Percentiles rank a stretch among this genome's conserved stretches.
Conservation (phyloP, 2,329 filamentous ascomycete genomes). For the Claviceps maximensis region DNA sequence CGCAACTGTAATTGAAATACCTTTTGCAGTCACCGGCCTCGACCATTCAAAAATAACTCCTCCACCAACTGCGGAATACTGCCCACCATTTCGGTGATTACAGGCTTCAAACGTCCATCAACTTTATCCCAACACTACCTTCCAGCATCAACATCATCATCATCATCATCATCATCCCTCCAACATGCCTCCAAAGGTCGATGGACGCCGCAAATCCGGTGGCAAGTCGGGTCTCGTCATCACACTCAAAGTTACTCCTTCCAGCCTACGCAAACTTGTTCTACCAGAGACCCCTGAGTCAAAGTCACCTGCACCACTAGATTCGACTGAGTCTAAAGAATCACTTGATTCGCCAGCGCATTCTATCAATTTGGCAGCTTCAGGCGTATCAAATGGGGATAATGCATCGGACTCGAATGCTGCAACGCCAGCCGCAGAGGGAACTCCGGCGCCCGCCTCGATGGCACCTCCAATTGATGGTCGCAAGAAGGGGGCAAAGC, state of each 20-base stretch:
- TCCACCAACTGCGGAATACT: neutral
- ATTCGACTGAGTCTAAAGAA: slow-evolving; percentile 21
- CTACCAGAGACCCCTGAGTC: slow-evolving; percentile 30
- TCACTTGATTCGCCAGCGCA: slow-evolving; percentile 32
- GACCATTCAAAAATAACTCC: neutral
- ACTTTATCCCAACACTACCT: neutral
- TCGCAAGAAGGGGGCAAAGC: slow-evolving; percentile 60
- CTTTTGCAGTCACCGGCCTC: neutral
- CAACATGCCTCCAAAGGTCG: slow-evolving; percentile 22
- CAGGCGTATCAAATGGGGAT: slow-evolving; percentile 35
- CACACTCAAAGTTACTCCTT: slow-evolving; percentile 38
- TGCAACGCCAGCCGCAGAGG: slow-evolving; percentile 42
- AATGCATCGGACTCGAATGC: slow-evolving; percentile 46
- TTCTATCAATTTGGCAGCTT: slow-evolving; percentile 25
- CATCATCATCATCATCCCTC: neutral
- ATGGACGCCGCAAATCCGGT: slow-evolving; percentile 26
- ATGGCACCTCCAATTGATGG: slow-evolving; percentile 50
- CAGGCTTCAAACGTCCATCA: neutral
- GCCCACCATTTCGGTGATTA: neutral
- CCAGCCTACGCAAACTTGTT: slow-evolving; percentile 36
- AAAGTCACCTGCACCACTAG: slow-evolving; percentile 26
- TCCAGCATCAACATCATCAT: slow-evolving; percentile 6
- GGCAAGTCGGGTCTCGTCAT: slow-evolving; percentile 28
- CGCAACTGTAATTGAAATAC: neutral
- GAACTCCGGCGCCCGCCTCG: slow-evolving; percentile 39